A percentile compares a stretch with the other conserved stretches of the same genome.
These are phyloP conservation scores for Millerozyma miso DNA, from an alignment of 805 yeast species.

Conservation along the genomic window DNA sequence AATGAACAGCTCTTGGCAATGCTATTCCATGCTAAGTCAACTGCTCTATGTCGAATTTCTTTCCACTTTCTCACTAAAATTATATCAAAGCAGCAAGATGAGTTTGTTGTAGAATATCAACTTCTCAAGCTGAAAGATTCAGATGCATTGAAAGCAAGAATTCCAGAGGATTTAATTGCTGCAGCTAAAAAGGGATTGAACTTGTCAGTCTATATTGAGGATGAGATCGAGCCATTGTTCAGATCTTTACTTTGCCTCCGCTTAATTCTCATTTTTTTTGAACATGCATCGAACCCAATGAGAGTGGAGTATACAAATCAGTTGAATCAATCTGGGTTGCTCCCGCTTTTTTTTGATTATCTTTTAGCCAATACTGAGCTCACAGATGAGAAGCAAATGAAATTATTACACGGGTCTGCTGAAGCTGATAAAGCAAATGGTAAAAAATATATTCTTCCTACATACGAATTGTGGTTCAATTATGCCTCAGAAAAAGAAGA, in stretches of 20 bases:
- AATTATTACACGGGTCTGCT: constrained; percentile 6
- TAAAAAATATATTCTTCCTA: neutral
- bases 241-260: constrained; percentile 67
- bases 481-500: neutral
- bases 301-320: constrained; percentile 58
- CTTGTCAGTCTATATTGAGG: constrained; percentile 17
- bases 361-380: constrained; percentile 52
- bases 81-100: constrained; percentile 50
- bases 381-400: constrained; percentile 17
- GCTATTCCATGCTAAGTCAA: constrained; percentile 14
- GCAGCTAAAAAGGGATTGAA: constrained; percentile 29
- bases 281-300: constrained; percentile 59
- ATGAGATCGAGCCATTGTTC: constrained; percentile 16
- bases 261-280: constrained; percentile 57
- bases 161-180: constrained; percentile 41
- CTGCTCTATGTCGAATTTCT: constrained; percentile 40
- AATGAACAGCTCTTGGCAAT: constrained; percentile 33
- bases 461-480: neutral
- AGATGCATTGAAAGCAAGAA: constrained; percentile 21
- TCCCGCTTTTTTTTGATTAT: constrained; percentile 48
- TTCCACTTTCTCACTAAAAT: constrained; percentile 34
- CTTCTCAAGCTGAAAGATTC: constrained; percentile 37
- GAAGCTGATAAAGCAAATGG: constrained; percentile 4
- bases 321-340: constrained; percentile 41
- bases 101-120: constrained; percentile 58